phyloP scores from a whole-genome alignment of 1,139 yeast species.

The Suhomyces choctaworum region DNA sequence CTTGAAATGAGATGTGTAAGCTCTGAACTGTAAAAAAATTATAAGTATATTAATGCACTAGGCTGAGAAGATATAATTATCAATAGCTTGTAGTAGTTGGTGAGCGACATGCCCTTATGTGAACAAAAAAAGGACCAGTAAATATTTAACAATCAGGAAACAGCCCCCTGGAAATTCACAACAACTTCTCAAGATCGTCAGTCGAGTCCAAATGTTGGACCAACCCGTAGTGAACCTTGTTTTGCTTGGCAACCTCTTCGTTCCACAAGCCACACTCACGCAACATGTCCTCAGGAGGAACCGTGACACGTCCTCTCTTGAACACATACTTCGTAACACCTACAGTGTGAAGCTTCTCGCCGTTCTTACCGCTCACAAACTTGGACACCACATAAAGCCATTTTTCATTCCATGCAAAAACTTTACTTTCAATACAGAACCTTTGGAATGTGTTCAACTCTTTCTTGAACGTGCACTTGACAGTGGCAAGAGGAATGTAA shows the following conservation, averaged over 20 bases:
- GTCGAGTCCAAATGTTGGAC: constrained; percentile 32
- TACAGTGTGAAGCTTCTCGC: constrained; percentile 53
- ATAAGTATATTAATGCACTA: too few relatives aligned
- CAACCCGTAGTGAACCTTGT: constrained; percentile 28
- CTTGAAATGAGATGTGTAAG: constrained; percentile 26
- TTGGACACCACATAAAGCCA: constrained; percentile 76
- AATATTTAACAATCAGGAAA: background rate
- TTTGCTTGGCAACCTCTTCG: constrained; percentile 49
- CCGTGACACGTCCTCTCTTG: constrained; percentile 69
- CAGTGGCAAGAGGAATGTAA: constrained; percentile 76
- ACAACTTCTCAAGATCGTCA: constrained; percentile 31
- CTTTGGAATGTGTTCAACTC: constrained; percentile 69
- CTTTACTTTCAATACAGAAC: constrained; percentile 56
- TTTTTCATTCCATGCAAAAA: constrained; percentile 84
- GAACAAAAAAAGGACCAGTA: background rate
- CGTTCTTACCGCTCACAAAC: constrained; percentile 46
- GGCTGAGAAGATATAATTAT: too few relatives aligned
- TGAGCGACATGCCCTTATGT: background rate
- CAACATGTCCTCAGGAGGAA: constrained; percentile 62
- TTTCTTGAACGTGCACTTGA: constrained; percentile 63
- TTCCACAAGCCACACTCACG: constrained; percentile 56
- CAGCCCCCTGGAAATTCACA: constrained; percentile 2
- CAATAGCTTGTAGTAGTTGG: background rate
- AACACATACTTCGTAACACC: constrained; percentile 80
- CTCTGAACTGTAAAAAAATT: background rate